phyloP scores from a whole-genome alignment of 2,329 filamentous ascomycete genomes.

The Beauveria pseudobassiana region DNA sequence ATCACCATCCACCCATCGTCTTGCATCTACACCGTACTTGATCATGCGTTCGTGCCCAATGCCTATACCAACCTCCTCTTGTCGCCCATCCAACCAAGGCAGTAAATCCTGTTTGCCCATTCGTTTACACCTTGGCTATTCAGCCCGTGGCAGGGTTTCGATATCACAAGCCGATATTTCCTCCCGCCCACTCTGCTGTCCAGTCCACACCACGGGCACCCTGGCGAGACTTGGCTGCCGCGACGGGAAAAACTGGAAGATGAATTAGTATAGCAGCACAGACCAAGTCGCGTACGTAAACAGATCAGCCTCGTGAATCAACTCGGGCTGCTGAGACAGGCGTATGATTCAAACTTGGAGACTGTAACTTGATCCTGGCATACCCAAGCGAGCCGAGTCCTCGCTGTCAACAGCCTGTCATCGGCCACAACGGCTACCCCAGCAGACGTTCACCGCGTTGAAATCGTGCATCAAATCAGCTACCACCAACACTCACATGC shows the following conservation, averaged over 20 bases:
- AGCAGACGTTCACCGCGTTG: too few species aligned
- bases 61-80: background rate
- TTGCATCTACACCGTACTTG: constrained; percentile 6
- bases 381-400: too few species aligned
- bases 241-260: background rate
- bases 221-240: background rate
- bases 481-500: too few species aligned
- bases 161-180: background rate
- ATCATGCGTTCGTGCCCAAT: background rate
- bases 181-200: background rate
- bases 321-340: background rate
- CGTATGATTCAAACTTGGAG: too few species aligned
- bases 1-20: background rate
- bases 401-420: too few species aligned
- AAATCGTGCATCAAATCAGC: too few species aligned
- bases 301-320: background rate
- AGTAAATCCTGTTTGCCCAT: background rate
- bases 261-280: background rate
- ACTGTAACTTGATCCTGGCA: too few species aligned
- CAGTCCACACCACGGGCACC: background rate
- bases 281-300: background rate
- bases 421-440: too few species aligned
- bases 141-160: background rate
- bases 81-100: background rate
- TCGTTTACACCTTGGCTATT: background rate